phyloP scores from a whole-genome alignment of 225 moss, liverwort and hornwort species.

The Lunularia cruciata region DNA sequence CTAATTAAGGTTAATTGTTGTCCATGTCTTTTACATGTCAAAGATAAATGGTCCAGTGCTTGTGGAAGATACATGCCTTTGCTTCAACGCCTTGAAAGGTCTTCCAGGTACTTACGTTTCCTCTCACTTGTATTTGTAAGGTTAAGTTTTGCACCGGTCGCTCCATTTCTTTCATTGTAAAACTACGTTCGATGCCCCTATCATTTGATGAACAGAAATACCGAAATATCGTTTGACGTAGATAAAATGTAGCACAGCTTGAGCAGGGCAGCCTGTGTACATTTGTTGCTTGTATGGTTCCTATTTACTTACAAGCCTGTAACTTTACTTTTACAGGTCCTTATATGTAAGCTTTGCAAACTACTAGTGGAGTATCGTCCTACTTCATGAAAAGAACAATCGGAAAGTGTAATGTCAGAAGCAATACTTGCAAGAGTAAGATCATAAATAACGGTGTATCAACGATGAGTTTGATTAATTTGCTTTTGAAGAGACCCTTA shows the following conservation, averaged over 20 bases:
- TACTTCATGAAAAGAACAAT: constrained; percentile 17
- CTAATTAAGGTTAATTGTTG: constrained; percentile 3
- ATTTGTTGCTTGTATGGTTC: background rate
- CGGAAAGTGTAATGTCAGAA: constrained; percentile 32
- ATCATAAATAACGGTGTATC: too few species aligned
- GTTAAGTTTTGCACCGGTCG: too few species aligned
- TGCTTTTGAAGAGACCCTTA: too few species aligned
- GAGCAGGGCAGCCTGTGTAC: too few species aligned
- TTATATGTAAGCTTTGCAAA: constrained; percentile 80
- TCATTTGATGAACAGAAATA: too few species aligned
- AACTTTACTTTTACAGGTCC: constrained; percentile 65
- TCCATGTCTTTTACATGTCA: constrained; percentile 15
- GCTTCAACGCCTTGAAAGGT: constrained; percentile 94
- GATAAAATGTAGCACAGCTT: too few species aligned
- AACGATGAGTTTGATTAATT: too few species aligned
- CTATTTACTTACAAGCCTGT: background rate
- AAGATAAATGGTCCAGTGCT: constrained; percentile 96
- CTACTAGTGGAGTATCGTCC: constrained; percentile 34
- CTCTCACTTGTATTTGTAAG: background rate
- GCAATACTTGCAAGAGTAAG: constrained; percentile 6
- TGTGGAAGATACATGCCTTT: constrained; percentile 97
- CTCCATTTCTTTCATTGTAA: too few species aligned
- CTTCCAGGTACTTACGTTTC: constrained; percentile 72
- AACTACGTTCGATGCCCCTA: too few species aligned
- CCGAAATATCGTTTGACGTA: too few species aligned